phyloP scores from a whole-genome alignment of 1,139 yeast genomes.

The Saccharomyces hybrid region DNA sequence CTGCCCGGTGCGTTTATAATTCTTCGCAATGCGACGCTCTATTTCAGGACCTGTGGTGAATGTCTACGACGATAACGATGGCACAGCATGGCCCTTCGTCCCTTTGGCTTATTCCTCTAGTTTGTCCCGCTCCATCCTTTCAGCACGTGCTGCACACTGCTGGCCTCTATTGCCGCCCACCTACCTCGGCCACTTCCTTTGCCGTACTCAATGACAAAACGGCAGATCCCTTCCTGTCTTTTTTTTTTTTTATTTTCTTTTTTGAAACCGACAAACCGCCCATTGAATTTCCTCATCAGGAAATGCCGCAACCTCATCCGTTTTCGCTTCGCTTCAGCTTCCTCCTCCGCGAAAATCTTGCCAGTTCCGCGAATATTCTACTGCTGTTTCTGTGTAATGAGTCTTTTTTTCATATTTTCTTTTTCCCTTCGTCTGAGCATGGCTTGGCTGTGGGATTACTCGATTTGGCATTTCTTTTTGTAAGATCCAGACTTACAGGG shows the following conservation, averaged over 20 bases:
- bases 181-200: background rate
- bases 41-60: too few relatives aligned
- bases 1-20: too few relatives aligned
- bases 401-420: background rate
- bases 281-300: background rate
- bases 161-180: background rate
- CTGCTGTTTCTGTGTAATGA: background rate
- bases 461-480: background rate
- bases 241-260: background rate
- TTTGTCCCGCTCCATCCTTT: background rate
- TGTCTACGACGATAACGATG: too few relatives aligned
- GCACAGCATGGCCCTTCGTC: too few relatives aligned
- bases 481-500: conserved; percentile 1
- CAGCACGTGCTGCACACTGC: background rate
- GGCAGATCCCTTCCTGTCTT: background rate
- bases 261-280: background rate
- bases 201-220: background rate
- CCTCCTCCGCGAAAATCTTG: background rate
- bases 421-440: background rate
- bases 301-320: background rate
- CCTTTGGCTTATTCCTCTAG: background rate
- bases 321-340: background rate
- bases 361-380: background rate
- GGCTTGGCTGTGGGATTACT: conserved; percentile 1
- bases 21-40: too few relatives aligned